Percentiles rank a stretch among this genome's conserved stretches.
These are phyloP conservation scores for Calonectria pseudoreteaudii DNA, from an alignment of 2,329 filamentous ascomycete genomes.

Conservation along the genomic window DNA sequence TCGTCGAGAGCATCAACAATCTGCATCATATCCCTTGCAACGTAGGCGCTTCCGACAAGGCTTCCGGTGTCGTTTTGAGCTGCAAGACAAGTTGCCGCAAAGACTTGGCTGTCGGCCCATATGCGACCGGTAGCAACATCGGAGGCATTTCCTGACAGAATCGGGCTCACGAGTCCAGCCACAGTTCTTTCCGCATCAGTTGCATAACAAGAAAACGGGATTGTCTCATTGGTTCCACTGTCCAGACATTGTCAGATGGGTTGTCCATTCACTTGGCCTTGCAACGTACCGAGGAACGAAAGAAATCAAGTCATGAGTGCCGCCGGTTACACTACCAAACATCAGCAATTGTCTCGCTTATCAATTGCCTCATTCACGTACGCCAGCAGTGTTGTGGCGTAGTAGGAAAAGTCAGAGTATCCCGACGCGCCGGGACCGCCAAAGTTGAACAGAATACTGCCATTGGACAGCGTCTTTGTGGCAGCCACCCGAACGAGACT, in stretches of 20 bases:
- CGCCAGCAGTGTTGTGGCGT: constrained; percentile 17
- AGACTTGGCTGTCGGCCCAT: constrained; percentile 38
- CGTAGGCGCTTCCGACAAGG: constrained; percentile 57
- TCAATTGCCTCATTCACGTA: neutral
- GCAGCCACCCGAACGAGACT: constrained; percentile 25
- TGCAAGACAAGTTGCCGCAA: constrained; percentile 35
- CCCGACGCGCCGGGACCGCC: constrained; percentile 40
- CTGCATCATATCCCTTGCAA: constrained; percentile 56
- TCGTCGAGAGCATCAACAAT: constrained; percentile 57
- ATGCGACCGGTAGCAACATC: constrained; percentile 33
- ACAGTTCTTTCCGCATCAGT: neutral
- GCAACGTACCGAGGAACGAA: constrained; percentile 42
- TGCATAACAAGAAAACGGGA: constrained; percentile 42
- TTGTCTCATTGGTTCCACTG: constrained; percentile 43
- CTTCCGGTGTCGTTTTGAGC: constrained; percentile 45
- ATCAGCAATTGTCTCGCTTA: neutral
- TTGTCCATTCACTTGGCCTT: neutral
- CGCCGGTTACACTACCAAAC: constrained; percentile 32
- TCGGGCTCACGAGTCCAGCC: neutral
- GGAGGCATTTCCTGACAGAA: constrained; percentile 30
- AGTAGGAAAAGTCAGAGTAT: neutral
- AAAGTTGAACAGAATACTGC: constrained; percentile 48
- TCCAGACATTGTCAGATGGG: neutral
- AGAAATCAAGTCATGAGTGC: constrained; percentile 41
- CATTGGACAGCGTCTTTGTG: constrained; percentile 34